Conservation (phyloP, 768 basidiomycete genomes). For the Kwoniella shandongensis region DNA sequence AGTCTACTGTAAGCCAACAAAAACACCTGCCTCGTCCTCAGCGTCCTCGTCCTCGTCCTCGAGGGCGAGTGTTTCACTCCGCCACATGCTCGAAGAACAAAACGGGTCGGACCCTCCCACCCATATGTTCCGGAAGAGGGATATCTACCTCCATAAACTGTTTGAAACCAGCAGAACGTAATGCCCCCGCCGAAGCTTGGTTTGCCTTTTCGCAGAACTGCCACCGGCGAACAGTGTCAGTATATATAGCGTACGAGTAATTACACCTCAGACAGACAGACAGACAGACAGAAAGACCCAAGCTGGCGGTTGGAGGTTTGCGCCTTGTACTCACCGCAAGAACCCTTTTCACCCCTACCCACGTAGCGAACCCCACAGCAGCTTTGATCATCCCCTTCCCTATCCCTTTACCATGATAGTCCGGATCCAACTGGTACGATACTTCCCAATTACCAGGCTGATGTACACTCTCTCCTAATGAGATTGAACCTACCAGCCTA, state of each 20-base stretch:
- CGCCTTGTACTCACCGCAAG: conserved; percentile 23
- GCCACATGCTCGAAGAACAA: too few relatives aligned
- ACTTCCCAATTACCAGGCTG: conserved; percentile 13
- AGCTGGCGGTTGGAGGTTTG: too few relatives aligned
- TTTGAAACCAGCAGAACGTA: conserved; percentile 4
- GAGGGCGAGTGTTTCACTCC: too few relatives aligned
- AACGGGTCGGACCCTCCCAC: too few relatives aligned
- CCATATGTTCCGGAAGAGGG: too few relatives aligned
- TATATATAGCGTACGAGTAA: too few relatives aligned
- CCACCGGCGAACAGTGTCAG: too few relatives aligned
- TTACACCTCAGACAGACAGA: too few relatives aligned
- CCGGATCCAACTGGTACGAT: conserved; percentile 17
- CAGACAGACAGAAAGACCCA: too few relatives aligned
- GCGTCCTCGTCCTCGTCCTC: too few relatives aligned
- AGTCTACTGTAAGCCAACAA: too few relatives aligned
- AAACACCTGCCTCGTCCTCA: too few relatives aligned
- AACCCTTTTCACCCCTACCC: conserved; percentile 10
- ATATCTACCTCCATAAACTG: neutral
- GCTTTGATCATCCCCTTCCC: conserved; percentile 7
- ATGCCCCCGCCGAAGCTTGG: conserved; percentile 3
- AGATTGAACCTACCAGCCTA: conserved; percentile 1
- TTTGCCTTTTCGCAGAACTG: conserved; percentile 18
- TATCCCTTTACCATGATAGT: conserved; percentile 17
- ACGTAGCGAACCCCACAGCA: neutral
- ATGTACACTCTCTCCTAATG: neutral